Evolutionary conservation across 1,284 basidiomycete species (phyloP), one percentile per base, ranked within the genome.

Genomic region (Salmacisia buchloeana): DNA sequence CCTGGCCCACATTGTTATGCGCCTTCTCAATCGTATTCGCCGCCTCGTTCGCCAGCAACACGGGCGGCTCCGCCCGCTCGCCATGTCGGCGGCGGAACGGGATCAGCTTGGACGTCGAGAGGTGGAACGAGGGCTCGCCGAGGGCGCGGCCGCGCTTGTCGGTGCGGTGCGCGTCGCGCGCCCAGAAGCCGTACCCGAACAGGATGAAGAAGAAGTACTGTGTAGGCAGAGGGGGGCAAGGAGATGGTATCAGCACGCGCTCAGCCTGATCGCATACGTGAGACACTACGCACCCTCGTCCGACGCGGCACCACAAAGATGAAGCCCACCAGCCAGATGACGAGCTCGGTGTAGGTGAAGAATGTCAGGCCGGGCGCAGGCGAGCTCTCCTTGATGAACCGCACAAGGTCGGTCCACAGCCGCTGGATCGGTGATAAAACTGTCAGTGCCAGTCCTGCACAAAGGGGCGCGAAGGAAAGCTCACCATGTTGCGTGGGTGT

Each of bases 271-370:
- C n/a, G n/a, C 63, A 64, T 66, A 27, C 13, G 27, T 52, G 25
- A 12, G 3, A 52, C 46, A 52, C 25, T 33, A n/a, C 36, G 18
- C 18, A 33, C 46, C 23, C 56, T 27, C 2, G 56, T 36, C 18
- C 56, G 36, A 18, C 56, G 36, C 33, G 36, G 56, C 18, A 36
- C 36, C 4, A 39, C 35, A 21, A 58, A 58, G 34, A 39, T 58
- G 72, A 76, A 77, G n/a, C 69, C 64, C 27, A 73, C 64, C 18
- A 78, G 62, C 75, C 76, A 77, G 41, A 69, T 69, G 63, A 64
- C 66, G 49, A 87, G 82, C 69, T 87, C 86, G 80, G 83, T 83
- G 75, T 87, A 87, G 3, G 86, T 86, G 81, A 87, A 87, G 81
- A 87, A 87, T 23, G 84, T 83, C 6, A 87, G 81, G 6, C 83